A percentile compares a stretch with the other conserved stretches of the same genome.
These are phyloP conservation scores for Vitis rupestris DNA, from an alignment of 164 flowering plant species.

Conservation along the genomic window DNA sequence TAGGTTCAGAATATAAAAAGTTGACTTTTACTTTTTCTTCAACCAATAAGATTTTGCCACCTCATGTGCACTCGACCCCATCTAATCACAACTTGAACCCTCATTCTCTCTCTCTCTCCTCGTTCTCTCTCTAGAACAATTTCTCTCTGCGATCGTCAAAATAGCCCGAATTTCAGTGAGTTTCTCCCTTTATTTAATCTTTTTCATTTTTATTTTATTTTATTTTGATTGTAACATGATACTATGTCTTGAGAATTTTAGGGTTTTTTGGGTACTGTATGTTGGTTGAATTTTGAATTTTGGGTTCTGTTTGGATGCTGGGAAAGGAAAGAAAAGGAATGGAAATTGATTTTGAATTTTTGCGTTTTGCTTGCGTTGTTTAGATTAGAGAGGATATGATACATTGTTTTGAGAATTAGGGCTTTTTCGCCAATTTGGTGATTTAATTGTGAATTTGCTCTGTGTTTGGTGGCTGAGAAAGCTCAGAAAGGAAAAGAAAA, in stretches of 20 bases:
- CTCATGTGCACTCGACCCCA: constrained; percentile 15
- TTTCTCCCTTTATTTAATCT: neutral
- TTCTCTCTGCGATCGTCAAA: constrained; percentile 12
- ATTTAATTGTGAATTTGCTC: too few species aligned
- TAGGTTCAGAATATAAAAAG: neutral
- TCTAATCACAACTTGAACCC: constrained; percentile 20
- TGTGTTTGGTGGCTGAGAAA: too few species aligned
- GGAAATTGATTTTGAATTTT: neutral
- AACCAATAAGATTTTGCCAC: constrained; percentile 14
- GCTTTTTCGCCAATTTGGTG: too few species aligned
- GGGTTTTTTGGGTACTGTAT: neutral
- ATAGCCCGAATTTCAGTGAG: constrained; percentile 1
- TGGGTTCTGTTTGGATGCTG: constrained; percentile 7
- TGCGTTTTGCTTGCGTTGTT: too few species aligned
- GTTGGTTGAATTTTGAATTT: neutral
- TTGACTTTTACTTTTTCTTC: constrained; percentile 6
- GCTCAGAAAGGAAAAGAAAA: too few species aligned
- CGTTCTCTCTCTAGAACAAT: constrained; percentile 1
- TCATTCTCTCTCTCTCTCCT: constrained; percentile 4
- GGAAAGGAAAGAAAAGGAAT: neutral
- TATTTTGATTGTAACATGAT: neutral
- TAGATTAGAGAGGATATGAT: too few species aligned
- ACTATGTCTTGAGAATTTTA: neutral
- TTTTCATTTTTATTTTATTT: neutral
- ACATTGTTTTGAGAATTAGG: too few species aligned